phyloP scores from a whole-genome alignment of 2,329 filamentous ascomycete species.

The Aaosphaeria arxii region DNA sequence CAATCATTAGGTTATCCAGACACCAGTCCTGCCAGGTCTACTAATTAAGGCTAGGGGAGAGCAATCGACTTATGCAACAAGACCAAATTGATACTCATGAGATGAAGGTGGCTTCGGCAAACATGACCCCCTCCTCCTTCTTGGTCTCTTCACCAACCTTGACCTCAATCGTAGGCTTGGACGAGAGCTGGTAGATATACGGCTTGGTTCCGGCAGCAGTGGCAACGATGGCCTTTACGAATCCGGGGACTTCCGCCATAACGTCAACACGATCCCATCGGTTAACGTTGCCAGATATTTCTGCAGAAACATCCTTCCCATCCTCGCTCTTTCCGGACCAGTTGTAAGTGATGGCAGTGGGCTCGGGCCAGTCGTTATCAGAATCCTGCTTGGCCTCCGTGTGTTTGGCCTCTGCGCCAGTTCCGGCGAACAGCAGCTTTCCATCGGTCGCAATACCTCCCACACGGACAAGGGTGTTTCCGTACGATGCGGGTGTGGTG shows the following conservation, averaged over 20 bases:
- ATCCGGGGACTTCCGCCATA: constrained; percentile 93
- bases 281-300: constrained; percentile 67
- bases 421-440: constrained; percentile 72
- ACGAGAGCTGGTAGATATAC: constrained; percentile 93
- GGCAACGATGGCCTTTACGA: constrained; percentile 91
- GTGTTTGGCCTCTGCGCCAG: constrained; percentile 65
- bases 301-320: constrained; percentile 67
- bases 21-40: constrained; percentile 26
- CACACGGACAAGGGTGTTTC: constrained; percentile 76
- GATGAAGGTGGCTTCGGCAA: constrained; percentile 96
- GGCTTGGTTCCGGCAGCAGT: constrained; percentile 88
- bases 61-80: background rate
- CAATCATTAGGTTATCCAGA: constrained; percentile 24
- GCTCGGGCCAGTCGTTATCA: constrained; percentile 86
- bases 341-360: constrained; percentile 67
- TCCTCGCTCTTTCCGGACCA: constrained; percentile 80
- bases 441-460: constrained; percentile 79
- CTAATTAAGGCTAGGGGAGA: constrained; percentile 18
- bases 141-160: constrained; percentile 79
- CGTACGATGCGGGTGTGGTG: constrained; percentile 90
- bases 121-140: constrained; percentile 73
- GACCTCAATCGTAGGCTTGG: constrained; percentile 73
- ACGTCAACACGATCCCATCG: constrained; percentile 84
- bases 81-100: constrained; percentile 46
- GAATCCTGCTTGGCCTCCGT: constrained; percentile 66